A percentile compares a stretch with the other conserved stretches of the same genome.
Conservation (phyloP, 176 grass and related monocot species). For the Oryza brachyantha region DNA sequence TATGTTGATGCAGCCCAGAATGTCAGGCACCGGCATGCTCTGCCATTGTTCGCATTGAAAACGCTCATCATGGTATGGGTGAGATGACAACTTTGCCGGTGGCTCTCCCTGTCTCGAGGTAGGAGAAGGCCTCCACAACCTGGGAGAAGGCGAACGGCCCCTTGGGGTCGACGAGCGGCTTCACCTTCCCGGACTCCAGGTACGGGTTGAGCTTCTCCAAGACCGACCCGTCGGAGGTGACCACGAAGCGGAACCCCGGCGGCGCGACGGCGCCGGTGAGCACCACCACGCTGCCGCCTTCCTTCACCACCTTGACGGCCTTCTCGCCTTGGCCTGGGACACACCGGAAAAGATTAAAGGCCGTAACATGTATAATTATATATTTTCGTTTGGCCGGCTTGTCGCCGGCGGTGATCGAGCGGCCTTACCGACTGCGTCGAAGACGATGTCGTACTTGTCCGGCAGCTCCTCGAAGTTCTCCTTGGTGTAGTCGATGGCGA, state of each 20-base stretch:
- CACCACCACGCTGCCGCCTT: conserved; percentile 69
- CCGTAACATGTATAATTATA: too few relatives aligned
- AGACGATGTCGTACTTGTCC: conserved; percentile 77
- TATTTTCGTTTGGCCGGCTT: not conserved
- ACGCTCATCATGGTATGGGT: conserved; percentile 66
- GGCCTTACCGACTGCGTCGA: conserved; percentile 76
- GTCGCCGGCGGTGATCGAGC: not conserved
- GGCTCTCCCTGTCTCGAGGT: conserved; percentile 84
- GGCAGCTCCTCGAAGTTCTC: conserved; percentile 69
- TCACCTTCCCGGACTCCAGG: conserved; percentile 76
- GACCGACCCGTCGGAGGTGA: conserved; percentile 62
- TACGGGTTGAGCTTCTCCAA: conserved; percentile 80
- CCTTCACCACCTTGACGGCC: conserved; percentile 71
- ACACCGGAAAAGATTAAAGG: not conserved
- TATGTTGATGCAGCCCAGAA: not conserved
- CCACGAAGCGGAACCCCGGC: conserved; percentile 84
- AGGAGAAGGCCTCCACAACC: conserved; percentile 69
- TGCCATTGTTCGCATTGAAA: not conserved
- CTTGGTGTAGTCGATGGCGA: conserved; percentile 90
- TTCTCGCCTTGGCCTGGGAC: conserved; percentile 84
- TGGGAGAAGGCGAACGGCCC: conserved; percentile 70
- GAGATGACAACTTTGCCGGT: conserved; percentile 77
- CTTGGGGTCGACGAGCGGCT: conserved; percentile 64
- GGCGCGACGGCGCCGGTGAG: conserved; percentile 61
- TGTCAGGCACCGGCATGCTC: not conserved